Evolutionary conservation across 2,329 filamentous ascomycete species (phyloP).

Genomic region (Arthrobotrys conoides): DNA sequence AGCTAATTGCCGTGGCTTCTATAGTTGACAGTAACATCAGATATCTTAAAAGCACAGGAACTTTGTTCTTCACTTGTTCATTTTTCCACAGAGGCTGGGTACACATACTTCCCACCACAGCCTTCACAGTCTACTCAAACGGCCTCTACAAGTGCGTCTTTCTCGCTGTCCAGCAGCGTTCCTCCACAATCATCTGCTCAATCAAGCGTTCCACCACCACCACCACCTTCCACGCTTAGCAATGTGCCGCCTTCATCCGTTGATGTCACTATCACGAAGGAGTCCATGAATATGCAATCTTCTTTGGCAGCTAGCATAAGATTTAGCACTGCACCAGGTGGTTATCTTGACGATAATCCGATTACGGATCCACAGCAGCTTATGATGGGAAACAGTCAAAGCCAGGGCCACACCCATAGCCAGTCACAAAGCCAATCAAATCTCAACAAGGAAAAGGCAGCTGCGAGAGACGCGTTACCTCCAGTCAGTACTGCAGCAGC

Average conservation of each 20-base stretch:
- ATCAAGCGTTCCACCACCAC: slow-evolving; percentile 60
- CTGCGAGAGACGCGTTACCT: slow-evolving; percentile 49
- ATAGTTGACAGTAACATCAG: slow-evolving; percentile 63
- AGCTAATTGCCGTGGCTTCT: slow-evolving; percentile 32
- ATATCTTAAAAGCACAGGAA: slow-evolving; percentile 65
- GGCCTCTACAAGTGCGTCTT: slow-evolving; percentile 38
- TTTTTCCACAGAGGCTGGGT: slow-evolving; percentile 72
- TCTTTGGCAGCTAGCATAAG: slow-evolving; percentile 69
- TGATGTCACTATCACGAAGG: slow-evolving; percentile 64
- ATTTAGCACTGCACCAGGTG: slow-evolving; percentile 73
- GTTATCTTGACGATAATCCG: slow-evolving; percentile 78
- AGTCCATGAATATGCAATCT: slow-evolving; percentile 66
- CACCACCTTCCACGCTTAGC: slow-evolving; percentile 63
- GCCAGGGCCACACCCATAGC: slow-evolving; percentile 36
- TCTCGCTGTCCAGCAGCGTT: slow-evolving; percentile 48
- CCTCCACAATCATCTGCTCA: slow-evolving; percentile 32
- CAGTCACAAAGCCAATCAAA: slow-evolving; percentile 50
- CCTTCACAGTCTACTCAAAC: slow-evolving; percentile 50
- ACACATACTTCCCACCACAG: slow-evolving; percentile 64
- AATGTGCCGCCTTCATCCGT: slow-evolving; percentile 63
- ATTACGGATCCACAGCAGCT: slow-evolving; percentile 72
- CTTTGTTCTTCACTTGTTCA: slow-evolving; percentile 63
- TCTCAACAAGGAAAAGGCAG: slow-evolving; percentile 42
- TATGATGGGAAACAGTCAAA: slow-evolving; percentile 59
- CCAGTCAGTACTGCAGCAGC: slow-evolving; percentile 53